Percentiles rank a stretch among this genome's conserved stretches.
Evolutionary conservation across 345 rosid species (phyloP).

Genomic region (Citrus hindsii): DNA sequence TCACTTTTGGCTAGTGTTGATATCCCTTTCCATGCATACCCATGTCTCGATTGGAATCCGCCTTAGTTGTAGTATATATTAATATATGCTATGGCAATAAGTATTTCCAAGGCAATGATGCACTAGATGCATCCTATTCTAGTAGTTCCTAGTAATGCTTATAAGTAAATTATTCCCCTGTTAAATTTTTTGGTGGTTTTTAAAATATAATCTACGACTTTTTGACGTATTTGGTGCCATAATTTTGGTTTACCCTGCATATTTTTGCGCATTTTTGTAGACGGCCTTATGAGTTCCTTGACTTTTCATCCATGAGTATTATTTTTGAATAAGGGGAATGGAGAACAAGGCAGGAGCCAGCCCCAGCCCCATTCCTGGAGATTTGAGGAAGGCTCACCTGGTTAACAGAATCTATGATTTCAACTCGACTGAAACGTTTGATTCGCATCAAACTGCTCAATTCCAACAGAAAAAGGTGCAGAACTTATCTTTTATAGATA

Average conservation of each 20-base stretch:
- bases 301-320: neutral
- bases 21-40: neutral
- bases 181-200: neutral
- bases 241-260: no score
- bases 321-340: no score
- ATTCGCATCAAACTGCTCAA: neutral
- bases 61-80: conserved; percentile 20
- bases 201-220: neutral
- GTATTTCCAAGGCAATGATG: conserved; percentile 17
- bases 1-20: neutral
- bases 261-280: neutral
- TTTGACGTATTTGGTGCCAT: neutral
- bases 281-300: neutral
- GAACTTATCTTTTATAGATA: neutral
- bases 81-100: conserved; percentile 29
- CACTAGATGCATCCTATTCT: conserved; percentile 9
- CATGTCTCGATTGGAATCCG: conserved; percentile 12
- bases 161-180: neutral
- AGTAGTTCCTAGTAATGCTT: neutral
- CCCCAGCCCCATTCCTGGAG: no score
- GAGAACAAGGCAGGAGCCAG: no score
- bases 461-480: neutral
- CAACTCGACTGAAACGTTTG: neutral
- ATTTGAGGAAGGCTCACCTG: neutral
- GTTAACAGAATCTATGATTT: neutral